Conservation (phyloP, 2,329 filamentous ascomycete genomes). For the Colletotrichum scovillei region DNA sequence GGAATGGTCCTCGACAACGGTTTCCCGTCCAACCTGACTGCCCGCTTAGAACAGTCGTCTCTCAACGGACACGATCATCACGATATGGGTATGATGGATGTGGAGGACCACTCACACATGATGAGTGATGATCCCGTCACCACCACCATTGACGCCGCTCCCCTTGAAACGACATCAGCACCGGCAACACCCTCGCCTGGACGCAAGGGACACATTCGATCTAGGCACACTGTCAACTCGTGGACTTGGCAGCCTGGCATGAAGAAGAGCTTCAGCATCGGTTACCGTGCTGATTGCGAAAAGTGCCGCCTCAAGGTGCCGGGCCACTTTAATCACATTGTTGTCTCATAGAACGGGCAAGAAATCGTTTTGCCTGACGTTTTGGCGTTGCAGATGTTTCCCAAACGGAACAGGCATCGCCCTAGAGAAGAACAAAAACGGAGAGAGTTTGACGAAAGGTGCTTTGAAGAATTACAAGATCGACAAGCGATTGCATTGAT, state of each 20-base stretch:
- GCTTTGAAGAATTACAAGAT: neutral
- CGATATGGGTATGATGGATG: constrained; percentile 48
- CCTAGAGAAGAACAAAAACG: neutral
- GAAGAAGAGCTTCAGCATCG: constrained; percentile 82
- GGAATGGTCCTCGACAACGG: constrained; percentile 48
- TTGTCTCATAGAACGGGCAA: constrained; percentile 65
- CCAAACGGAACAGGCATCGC: constrained; percentile 9
- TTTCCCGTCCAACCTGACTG: constrained; percentile 48
- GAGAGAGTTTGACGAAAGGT: neutral
- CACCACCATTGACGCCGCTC: constrained; percentile 3
- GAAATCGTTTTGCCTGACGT: neutral
- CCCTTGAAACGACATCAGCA: constrained; percentile 42
- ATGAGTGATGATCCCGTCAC: constrained; percentile 20
- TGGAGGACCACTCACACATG: constrained; percentile 37
- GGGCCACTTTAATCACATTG: constrained; percentile 85
- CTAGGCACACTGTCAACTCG: constrained; percentile 68
- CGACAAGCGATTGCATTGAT: neutral
- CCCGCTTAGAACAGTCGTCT: constrained; percentile 45
- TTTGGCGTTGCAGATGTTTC: neutral
- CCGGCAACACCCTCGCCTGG: constrained; percentile 54
- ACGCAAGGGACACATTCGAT: constrained; percentile 67
- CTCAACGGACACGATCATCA: constrained; percentile 8
- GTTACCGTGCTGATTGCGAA: constrained; percentile 81
- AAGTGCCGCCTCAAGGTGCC: constrained; percentile 81
- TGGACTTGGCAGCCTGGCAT: constrained; percentile 72